phyloP scores from a whole-genome alignment of 352 stramenopile genomes.

The Phytophthora kernoviae region DNA sequence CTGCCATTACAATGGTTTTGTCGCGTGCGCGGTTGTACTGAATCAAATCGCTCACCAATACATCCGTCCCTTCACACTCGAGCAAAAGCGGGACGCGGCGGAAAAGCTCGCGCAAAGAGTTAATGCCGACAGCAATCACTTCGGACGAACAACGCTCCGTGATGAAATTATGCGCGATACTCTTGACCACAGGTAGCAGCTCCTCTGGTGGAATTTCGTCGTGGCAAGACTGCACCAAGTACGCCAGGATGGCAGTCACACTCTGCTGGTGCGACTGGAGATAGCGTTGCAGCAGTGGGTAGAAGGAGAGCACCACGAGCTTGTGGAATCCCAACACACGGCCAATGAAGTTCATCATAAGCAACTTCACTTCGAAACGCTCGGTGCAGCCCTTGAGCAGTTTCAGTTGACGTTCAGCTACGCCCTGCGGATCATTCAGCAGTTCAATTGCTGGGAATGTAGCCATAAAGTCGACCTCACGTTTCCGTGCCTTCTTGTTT shows the following conservation, averaged over 20 bases:
- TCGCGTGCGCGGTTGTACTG: constrained; percentile 96
- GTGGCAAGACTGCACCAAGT: constrained; percentile 98
- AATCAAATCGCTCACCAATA: constrained; percentile 92
- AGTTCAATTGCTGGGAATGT: constrained; percentile 98
- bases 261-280: constrained; percentile 89
- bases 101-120: constrained; percentile 96
- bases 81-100: constrained; percentile 94
- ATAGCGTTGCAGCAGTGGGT: constrained; percentile 96
- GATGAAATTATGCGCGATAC: constrained; percentile 98
- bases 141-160: constrained; percentile 95
- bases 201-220: constrained; percentile 97
- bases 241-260: constrained; percentile 96
- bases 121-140: constrained; percentile 98
- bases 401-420: constrained; percentile 95
- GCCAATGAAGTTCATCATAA: constrained; percentile 99
- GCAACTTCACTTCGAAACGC: constrained; percentile 93
- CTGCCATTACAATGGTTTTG: constrained; percentile 97
- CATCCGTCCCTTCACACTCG: constrained; percentile 92
- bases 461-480: constrained; percentile 72
- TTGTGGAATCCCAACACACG: constrained; percentile 97
- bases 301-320: constrained; percentile 96
- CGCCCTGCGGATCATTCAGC: constrained; percentile 96
- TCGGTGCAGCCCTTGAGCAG: constrained; percentile 89
- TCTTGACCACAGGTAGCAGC: constrained; percentile 95
- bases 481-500: constrained; percentile 87